Percentiles rank a stretch among this genome's conserved stretches.
These are phyloP conservation scores for Vitis rotundifolia DNA, from an alignment of 164 flowering plant genomes.

Conservation along the genomic window DNA sequence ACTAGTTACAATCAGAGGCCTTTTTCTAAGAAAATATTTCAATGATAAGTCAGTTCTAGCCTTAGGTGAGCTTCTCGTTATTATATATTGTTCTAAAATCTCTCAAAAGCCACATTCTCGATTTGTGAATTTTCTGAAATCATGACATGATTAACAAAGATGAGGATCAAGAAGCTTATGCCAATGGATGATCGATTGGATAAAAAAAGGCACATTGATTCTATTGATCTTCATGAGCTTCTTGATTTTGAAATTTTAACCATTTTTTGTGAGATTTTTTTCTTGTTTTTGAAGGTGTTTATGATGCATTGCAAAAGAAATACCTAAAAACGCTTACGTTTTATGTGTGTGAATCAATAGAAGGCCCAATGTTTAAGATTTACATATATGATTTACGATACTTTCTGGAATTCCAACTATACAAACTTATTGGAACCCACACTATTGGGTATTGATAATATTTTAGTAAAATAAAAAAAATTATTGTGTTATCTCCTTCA, in stretches of 20 bases:
- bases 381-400: no score
- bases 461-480: no score
- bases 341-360: conserved; percentile 76
- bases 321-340: conserved; percentile 85
- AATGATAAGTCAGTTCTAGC: conserved; percentile 93
- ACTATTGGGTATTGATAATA: no score
- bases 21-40: conserved; percentile 92
- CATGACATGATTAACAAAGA: conserved; percentile 42
- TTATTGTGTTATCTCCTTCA: no score
- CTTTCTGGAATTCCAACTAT: no score
- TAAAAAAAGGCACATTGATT: conserved; percentile 74
- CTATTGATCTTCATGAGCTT: background rate
- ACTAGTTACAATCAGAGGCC: conserved; percentile 93
- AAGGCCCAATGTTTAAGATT: conserved; percentile 84
- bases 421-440: no score
- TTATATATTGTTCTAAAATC: background rate
- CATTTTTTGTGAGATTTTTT: background rate
- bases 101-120: background rate
- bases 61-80: conserved; percentile 47
- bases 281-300: conserved; percentile 58
- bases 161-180: conserved; percentile 95
- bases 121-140: background rate
- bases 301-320: conserved; percentile 88
- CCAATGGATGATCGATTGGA: conserved; percentile 98
- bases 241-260: background rate